phyloP scores from a whole-genome alignment of 1,139 yeast genomes.

The Dujonia santamariae region DNA sequence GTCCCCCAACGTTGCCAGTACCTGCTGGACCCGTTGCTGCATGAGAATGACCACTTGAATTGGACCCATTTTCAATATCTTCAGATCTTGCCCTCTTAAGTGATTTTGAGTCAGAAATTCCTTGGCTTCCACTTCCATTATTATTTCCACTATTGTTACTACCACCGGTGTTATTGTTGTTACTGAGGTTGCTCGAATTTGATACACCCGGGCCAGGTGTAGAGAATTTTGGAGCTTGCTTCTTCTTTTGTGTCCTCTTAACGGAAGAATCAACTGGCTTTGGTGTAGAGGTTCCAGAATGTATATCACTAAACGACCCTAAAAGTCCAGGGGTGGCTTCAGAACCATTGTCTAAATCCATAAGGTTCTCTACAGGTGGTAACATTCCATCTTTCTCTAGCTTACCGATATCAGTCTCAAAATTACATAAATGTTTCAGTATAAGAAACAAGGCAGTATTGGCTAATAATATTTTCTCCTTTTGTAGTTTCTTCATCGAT shows the following conservation, averaged over 20 bases:
- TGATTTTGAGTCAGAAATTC: too few relatives aligned
- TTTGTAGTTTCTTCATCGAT: constrained; percentile 59
- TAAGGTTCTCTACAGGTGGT: constrained; percentile 47
- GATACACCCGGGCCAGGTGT: too few relatives aligned
- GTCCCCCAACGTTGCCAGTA: constrained; percentile 1
- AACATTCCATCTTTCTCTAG: constrained; percentile 78
- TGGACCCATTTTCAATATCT: constrained; percentile 14
- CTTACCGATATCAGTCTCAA: constrained; percentile 74
- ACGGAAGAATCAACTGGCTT: constrained; percentile 18
- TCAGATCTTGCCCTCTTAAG: constrained; percentile 10
- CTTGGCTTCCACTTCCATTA: too few relatives aligned
- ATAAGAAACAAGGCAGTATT: constrained; percentile 79
- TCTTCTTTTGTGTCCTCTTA: constrained; percentile 24
- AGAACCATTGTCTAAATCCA: constrained; percentile 15
- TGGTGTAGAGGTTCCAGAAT: constrained; percentile 29
- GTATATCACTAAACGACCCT: constrained; percentile 13
- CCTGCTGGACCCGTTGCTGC: constrained; percentile 1
- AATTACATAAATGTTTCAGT: constrained; percentile 66
- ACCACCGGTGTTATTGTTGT: too few relatives aligned
- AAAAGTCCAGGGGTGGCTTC: constrained; percentile 7
- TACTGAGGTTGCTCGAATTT: too few relatives aligned
- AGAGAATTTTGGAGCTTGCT: constrained; percentile 13
- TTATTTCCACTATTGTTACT: too few relatives aligned
- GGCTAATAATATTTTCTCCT: constrained; percentile 75
- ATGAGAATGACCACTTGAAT: too few relatives aligned